These are phyloP conservation scores for Coniochaeta sp. DNA, from an alignment of 2,329 filamentous ascomycete species.

Conservation along the genomic window DNA sequence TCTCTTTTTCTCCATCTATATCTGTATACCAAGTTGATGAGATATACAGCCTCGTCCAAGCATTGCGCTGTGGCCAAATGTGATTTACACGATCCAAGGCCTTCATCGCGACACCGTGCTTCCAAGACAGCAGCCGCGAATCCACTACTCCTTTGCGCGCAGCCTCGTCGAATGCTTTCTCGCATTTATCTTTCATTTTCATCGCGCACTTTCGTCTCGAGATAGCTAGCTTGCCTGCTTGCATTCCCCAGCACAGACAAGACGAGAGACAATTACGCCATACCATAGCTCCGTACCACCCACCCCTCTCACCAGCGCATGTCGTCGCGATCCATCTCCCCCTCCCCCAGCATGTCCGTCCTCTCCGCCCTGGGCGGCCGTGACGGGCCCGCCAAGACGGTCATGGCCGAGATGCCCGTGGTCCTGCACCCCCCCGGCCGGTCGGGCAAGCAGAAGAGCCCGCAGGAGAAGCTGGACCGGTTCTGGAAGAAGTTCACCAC, in stretches of 20 bases:
- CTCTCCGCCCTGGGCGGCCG: background rate
- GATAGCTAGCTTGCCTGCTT: too few species aligned
- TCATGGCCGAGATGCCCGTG: conserved; percentile 13
- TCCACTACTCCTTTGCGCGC: too few species aligned
- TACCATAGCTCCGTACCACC: too few species aligned
- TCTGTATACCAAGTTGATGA: too few species aligned
- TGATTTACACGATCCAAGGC: background rate
- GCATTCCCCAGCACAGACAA: too few species aligned
- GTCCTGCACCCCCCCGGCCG: conserved; percentile 1
- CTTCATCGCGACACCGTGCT: too few species aligned
- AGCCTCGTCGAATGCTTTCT: too few species aligned
- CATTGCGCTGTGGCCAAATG: background rate
- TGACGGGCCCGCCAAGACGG: conserved; percentile 2
- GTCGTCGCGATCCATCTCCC: background rate
- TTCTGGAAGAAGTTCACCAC: conserved; percentile 69
- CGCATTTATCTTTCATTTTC: too few species aligned
- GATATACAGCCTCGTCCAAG: background rate
- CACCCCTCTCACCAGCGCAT: background rate
- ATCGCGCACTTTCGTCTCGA: too few species aligned
- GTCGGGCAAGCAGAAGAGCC: conserved; percentile 42
- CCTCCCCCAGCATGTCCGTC: background rate
- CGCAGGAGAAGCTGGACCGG: conserved; percentile 61
- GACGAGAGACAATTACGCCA: too few species aligned
- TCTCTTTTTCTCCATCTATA: too few species aligned
- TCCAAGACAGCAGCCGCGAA: too few species aligned